Evolutionary conservation across 495 filamentous ascomycete genomes (phyloP).

Genomic region (Hamigera avellanea): DNA sequence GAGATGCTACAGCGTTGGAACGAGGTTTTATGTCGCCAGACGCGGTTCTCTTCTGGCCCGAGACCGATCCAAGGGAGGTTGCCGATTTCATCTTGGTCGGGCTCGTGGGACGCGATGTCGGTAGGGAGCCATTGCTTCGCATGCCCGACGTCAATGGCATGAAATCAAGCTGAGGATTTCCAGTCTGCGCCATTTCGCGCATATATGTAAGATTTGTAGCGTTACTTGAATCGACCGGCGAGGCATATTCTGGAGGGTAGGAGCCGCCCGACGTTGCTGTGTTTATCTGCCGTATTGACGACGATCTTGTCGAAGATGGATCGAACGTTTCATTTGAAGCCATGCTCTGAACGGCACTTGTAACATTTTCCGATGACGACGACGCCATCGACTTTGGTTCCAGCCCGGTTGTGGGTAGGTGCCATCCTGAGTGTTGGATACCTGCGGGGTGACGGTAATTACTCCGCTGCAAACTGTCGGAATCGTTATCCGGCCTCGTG

Average conservation of each 20-base stretch:
- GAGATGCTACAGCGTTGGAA: slow-evolving; percentile 25
- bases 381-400: background rate
- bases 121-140: background rate
- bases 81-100: background rate
- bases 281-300: too few relatives aligned
- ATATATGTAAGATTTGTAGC: background rate
- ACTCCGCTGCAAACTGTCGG: too few relatives aligned
- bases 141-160: background rate
- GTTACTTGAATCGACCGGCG: background rate
- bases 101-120: background rate
- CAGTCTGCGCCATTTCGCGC: too few relatives aligned
- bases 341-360: background rate
- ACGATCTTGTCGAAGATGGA: too few relatives aligned
- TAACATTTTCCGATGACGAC: background rate
- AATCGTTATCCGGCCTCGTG: too few relatives aligned
- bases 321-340: too few relatives aligned
- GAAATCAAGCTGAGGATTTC: background rate
- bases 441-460: too few relatives aligned
- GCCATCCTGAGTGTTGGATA: too few relatives aligned
- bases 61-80: slow-evolving; percentile 5
- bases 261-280: too few relatives aligned
- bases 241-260: background rate
- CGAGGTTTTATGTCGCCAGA: slow-evolving; percentile 48
- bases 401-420: background rate
- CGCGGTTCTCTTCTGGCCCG: slow-evolving; percentile 50